Percentiles rank a stretch among this genome's conserved stretches.
Conservation (phyloP, 2,329 filamentous ascomycete genomes). For the Lecanoromycetidae sp. region DNA sequence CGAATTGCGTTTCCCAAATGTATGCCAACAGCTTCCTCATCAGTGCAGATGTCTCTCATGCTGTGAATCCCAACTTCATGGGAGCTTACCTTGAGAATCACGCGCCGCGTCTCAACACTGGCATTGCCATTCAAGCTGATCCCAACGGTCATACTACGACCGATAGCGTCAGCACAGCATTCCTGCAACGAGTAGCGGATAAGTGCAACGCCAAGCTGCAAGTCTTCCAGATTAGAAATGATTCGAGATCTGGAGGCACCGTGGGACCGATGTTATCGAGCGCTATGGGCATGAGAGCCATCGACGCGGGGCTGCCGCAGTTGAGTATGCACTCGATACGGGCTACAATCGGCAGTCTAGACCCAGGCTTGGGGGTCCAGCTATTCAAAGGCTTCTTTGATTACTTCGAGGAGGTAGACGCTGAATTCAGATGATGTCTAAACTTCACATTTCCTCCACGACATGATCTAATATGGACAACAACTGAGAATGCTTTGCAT, state of each 20-base stretch:
- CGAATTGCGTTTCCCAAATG: slow-evolving; percentile 59
- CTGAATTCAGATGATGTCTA: slow-evolving; percentile 16
- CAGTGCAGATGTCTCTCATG: slow-evolving; percentile 86
- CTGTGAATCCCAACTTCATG: slow-evolving; percentile 88
- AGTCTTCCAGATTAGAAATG: slow-evolving; percentile 90
- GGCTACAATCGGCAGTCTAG: slow-evolving; percentile 17
- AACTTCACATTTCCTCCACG: too few species aligned
- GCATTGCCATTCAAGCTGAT: slow-evolving; percentile 67
- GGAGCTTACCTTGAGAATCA: slow-evolving; percentile 74
- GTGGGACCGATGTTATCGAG: slow-evolving; percentile 63
- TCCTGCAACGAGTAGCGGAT: slow-evolving; percentile 67
- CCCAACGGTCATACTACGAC: slow-evolving; percentile 95
- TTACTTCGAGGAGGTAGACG: slow-evolving; percentile 18
- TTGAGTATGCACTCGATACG: slow-evolving; percentile 19
- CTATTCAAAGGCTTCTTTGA: slow-evolving; percentile 19
- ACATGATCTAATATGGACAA: too few species aligned
- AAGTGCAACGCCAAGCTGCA: slow-evolving; percentile 62
- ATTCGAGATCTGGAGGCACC: slow-evolving; percentile 77
- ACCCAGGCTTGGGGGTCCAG: slow-evolving; percentile 18
- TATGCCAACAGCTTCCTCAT: slow-evolving; percentile 88
- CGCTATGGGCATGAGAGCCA: slow-evolving; percentile 20
- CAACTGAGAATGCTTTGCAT: too few species aligned
- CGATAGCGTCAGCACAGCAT: slow-evolving; percentile 69
- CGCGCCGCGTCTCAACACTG: slow-evolving; percentile 76
- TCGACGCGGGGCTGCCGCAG: slow-evolving; percentile 19